Conservation (phyloP, 2,329 filamentous ascomycete species). For the Sarocladium oryzae region DNA sequence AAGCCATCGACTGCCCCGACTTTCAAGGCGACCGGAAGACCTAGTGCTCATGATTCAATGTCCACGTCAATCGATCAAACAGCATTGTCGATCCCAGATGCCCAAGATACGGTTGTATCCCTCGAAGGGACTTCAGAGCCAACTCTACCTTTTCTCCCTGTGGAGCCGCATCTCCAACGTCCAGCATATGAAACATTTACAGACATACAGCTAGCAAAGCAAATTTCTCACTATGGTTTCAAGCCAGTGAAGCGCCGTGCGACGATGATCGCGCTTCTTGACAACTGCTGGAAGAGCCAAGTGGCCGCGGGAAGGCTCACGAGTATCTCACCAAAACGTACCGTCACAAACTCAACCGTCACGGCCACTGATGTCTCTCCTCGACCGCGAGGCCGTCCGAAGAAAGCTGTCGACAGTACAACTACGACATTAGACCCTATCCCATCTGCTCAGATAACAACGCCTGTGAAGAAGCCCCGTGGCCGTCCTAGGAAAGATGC, state of each 20-base stretch:
- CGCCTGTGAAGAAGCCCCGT: conserved; percentile 8
- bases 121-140: background rate
- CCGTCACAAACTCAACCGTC: conserved; percentile 7
- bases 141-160: background rate
- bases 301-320: conserved; percentile 19
- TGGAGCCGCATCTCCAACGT: conserved; percentile 14
- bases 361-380: conserved; percentile 15
- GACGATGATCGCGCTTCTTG: conserved; percentile 63
- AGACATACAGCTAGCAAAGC: conserved; percentile 54
- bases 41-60: background rate
- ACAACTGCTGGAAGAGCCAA: conserved; percentile 65
- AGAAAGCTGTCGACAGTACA: conserved; percentile 23
- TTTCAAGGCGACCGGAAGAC: background rate
- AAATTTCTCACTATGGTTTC: conserved; percentile 62
- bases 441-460: conserved; percentile 12
- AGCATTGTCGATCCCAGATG: background rate
- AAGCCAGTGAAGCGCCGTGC: conserved; percentile 62
- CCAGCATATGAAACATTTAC: conserved; percentile 58
- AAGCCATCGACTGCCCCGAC: background rate
- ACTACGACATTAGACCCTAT: background rate
- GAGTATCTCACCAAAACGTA: conserved; percentile 8
- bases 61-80: background rate
- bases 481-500: conserved; percentile 15
- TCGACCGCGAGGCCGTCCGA: conserved; percentile 32
- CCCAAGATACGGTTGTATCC: background rate